Percentiles rank a stretch among this genome's conserved stretches.
These are phyloP conservation scores for Clarkia xantiana DNA, from an alignment of 345 rosid genomes.

Conservation along the genomic window DNA sequence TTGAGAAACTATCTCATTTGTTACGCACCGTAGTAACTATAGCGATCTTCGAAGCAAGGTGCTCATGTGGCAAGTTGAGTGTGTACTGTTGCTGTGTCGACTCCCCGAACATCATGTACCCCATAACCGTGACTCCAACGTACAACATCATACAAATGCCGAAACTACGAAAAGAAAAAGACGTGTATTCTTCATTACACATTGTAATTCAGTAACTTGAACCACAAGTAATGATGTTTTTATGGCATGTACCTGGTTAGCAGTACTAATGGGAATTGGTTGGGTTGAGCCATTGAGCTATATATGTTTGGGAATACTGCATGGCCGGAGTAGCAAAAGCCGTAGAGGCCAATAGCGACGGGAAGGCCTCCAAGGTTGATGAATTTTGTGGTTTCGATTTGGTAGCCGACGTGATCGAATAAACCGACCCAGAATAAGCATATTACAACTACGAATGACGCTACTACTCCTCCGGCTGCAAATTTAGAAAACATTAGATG, in stretches of 20 bases:
- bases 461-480: constrained; percentile 91
- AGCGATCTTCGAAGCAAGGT: too few species aligned
- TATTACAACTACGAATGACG: constrained; percentile 62
- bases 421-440: constrained; percentile 89
- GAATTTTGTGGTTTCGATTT: constrained; percentile 41
- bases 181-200: too few species aligned
- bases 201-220: too few species aligned
- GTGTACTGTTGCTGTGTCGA: too few species aligned
- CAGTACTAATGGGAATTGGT: constrained; percentile 59
- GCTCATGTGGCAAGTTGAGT: too few species aligned
- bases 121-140: too few species aligned
- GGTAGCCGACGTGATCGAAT: constrained; percentile 54
- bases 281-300: constrained; percentile 81
- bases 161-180: too few species aligned
- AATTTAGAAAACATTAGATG: not conserved
- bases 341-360: constrained; percentile 92
- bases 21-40: too few species aligned
- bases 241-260: constrained; percentile 70
- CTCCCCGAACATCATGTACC: too few species aligned
- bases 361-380: constrained; percentile 64
- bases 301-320: constrained; percentile 96
- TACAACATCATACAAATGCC: too few species aligned
- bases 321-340: constrained; percentile 94
- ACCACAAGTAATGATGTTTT: too few species aligned
- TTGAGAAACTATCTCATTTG: too few species aligned